Conservation (phyloP, 345 rosid species). For the Bruguiera sexangula region DNA sequence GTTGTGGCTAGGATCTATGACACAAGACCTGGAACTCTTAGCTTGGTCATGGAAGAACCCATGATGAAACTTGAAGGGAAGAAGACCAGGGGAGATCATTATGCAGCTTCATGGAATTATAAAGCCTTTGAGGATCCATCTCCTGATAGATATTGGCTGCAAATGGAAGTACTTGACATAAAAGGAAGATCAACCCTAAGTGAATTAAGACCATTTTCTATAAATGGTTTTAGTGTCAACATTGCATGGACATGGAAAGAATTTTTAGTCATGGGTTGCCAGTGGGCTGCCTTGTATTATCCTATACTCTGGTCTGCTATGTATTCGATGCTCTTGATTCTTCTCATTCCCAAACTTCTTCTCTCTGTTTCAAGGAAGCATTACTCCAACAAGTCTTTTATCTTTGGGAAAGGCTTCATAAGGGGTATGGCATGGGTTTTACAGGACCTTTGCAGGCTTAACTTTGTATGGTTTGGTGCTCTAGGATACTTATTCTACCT, state of each 20-base stretch:
- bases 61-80: constrained; percentile 54
- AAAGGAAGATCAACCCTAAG: constrained; percentile 52
- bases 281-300: constrained; percentile 70
- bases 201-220: constrained; percentile 75
- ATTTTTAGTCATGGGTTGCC: constrained; percentile 80
- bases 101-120: constrained; percentile 80
- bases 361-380: constrained; percentile 47
- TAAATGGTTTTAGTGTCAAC: constrained; percentile 56
- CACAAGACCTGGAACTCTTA: constrained; percentile 49
- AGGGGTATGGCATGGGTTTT: constrained; percentile 55
- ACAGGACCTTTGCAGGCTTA: constrained; percentile 68
- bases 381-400: constrained; percentile 49
- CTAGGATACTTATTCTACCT: constrained; percentile 62
- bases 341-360: constrained; percentile 58
- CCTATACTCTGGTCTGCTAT: constrained; percentile 62
- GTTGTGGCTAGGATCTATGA: constrained; percentile 83
- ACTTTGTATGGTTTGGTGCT: constrained; percentile 59
- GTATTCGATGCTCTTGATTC: constrained; percentile 38
- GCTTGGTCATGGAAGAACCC: constrained; percentile 60
- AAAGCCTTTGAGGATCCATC: constrained; percentile 84
- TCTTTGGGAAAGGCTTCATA: constrained; percentile 42
- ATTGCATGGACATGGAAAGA: constrained; percentile 93
- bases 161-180: constrained; percentile 63
- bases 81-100: constrained; percentile 60
- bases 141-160: constrained; percentile 85